Conservation (phyloP, 1,139 yeast genomes). For the Sugiyamaella xylanicola region DNA sequence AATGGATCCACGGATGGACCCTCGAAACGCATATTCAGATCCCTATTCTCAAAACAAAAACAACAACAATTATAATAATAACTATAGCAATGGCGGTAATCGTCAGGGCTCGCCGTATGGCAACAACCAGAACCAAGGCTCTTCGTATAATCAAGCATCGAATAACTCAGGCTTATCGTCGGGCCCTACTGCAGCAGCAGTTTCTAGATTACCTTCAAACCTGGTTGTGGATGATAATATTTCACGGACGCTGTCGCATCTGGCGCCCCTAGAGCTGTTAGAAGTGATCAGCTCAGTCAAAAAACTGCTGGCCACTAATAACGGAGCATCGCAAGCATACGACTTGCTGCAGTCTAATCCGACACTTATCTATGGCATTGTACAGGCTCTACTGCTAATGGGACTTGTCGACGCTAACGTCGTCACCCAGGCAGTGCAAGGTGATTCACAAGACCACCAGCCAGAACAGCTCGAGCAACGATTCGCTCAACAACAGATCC, state of each 20-base stretch:
- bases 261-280: constrained; percentile 59
- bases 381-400: constrained; percentile 69
- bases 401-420: constrained; percentile 60
- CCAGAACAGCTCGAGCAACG: constrained; percentile 4
- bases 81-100: constrained; percentile 12
- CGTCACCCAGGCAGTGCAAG: constrained; percentile 46
- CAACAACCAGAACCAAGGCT: constrained; percentile 4
- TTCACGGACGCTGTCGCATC: constrained; percentile 57
- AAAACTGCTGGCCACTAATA: constrained; percentile 58
- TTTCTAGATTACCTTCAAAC: constrained; percentile 31
- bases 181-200: constrained; percentile 1
- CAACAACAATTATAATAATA: constrained; percentile 5
- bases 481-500: constrained; percentile 19
- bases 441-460: constrained; percentile 38
- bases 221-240: constrained; percentile 64
- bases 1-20: not conserved
- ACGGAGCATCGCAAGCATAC: constrained; percentile 52
- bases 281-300: constrained; percentile 65
- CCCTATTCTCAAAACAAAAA: not conserved
- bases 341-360: constrained; percentile 70
- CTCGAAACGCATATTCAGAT: not conserved
- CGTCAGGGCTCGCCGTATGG: constrained; percentile 14
- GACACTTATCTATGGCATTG: constrained; percentile 77
- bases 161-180: not conserved
- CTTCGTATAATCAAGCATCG: too few relatives aligned